A percentile compares a stretch with the other conserved stretches of the same genome.
Evolutionary conservation across 441 rosid species (phyloP).

Genomic region (Adansonia rubrostipa): DNA sequence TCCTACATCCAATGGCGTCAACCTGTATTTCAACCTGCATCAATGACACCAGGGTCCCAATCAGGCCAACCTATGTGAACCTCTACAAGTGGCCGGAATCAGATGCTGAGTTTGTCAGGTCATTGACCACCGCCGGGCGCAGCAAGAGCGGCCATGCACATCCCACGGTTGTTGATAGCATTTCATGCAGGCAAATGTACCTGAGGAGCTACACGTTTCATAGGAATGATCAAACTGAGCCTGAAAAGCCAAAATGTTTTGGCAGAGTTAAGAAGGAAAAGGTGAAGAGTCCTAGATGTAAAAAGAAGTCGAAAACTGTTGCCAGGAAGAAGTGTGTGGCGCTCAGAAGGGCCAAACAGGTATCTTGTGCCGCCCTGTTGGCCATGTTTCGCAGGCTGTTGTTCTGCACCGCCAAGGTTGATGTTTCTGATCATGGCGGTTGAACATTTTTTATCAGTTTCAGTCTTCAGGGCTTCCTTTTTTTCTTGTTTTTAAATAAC

Average conservation of each 20-base stretch:
- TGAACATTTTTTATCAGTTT: background rate
- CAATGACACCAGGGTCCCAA: constrained; percentile 25
- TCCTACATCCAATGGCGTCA: constrained; percentile 30
- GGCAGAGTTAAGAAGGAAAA: constrained; percentile 31
- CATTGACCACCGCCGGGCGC: constrained; percentile 15
- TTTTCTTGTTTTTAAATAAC: background rate
- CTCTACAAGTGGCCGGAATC: constrained; percentile 45
- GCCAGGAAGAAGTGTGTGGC: constrained; percentile 25
- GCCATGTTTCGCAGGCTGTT: constrained; percentile 37
- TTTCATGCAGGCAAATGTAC: constrained; percentile 61
- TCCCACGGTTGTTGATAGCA: constrained; percentile 45
- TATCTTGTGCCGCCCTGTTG: constrained; percentile 7
- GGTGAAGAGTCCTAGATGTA: constrained; percentile 16
- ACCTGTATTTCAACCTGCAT: constrained; percentile 35
- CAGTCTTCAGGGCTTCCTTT: background rate
- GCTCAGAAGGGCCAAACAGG: constrained; percentile 27
- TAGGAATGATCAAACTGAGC: background rate
- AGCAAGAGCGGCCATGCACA: background rate
- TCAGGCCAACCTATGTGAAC: constrained; percentile 37
- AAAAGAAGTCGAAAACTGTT: background rate
- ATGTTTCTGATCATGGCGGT: constrained; percentile 33
- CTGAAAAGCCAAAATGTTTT: constrained; percentile 28
- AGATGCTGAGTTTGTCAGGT: constrained; percentile 33
- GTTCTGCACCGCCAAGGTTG: constrained; percentile 43
- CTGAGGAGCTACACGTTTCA: constrained; percentile 34